phyloP scores from a whole-genome alignment of 495 filamentous ascomycete species.

The Penicillium mononematosum region DNA sequence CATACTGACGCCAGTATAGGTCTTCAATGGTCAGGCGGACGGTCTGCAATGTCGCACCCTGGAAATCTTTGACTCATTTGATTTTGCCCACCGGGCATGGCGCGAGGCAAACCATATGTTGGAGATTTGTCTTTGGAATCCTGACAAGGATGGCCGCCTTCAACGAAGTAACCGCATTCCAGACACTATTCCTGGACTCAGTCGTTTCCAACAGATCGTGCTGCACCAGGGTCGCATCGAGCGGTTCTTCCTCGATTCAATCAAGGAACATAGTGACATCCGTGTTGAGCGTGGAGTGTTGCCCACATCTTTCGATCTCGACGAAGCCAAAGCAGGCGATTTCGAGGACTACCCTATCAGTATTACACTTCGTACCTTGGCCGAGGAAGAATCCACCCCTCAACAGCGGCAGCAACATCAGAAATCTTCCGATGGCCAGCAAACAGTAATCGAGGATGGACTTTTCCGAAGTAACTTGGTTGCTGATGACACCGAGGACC shows the following conservation, averaged over 20 bases:
- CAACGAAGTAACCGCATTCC: slow-evolving; percentile 53
- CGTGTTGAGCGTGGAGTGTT: slow-evolving; percentile 47
- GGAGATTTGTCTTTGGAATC: slow-evolving; percentile 42
- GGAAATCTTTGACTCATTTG: slow-evolving; percentile 65
- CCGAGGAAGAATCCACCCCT: slow-evolving; percentile 43
- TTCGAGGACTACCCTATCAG: slow-evolving; percentile 52
- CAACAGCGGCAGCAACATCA: slow-evolving; percentile 16
- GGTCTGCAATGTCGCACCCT: slow-evolving; percentile 57
- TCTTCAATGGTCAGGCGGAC: slow-evolving; percentile 58
- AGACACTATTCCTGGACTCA: slow-evolving; percentile 55
- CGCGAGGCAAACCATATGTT: slow-evolving; percentile 60
- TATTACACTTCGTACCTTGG: slow-evolving; percentile 45
- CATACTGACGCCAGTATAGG: slow-evolving; percentile 15
- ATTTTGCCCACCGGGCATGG: slow-evolving; percentile 57
- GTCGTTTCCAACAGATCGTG: slow-evolving; percentile 52
- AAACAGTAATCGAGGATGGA: slow-evolving; percentile 42
- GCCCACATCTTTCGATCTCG: slow-evolving; percentile 43
- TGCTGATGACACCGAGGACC: slow-evolving; percentile 57
- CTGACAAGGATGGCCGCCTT: slow-evolving; percentile 47
- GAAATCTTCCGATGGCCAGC: slow-evolving; percentile 5
- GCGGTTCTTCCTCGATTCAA: slow-evolving; percentile 53
- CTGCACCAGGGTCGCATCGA: slow-evolving; percentile 59
- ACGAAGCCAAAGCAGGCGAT: slow-evolving; percentile 43
- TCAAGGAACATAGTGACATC: slow-evolving; percentile 37
- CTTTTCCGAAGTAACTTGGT: slow-evolving; percentile 56